A percentile compares a stretch with the other conserved stretches of the same genome.
These are phyloP conservation scores for Melanomma pulvis-pyrius DNA, from an alignment of 495 filamentous ascomycete genomes.

Conservation along the genomic window DNA sequence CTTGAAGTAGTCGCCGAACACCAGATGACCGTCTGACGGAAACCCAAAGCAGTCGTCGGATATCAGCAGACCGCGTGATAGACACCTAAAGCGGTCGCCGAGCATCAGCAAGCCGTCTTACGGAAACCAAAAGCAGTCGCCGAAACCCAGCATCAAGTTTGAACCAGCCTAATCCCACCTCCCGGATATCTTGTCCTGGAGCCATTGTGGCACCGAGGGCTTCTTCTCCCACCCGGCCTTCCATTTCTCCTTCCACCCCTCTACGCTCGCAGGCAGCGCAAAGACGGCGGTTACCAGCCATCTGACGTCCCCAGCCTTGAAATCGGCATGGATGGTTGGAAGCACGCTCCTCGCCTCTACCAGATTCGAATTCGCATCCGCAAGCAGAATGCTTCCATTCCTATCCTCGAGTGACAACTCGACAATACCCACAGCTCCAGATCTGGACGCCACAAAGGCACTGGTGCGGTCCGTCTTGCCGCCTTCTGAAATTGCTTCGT, in stretches of 20 bases:
- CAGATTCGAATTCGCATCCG: conserved; percentile 78
- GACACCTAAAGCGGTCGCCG: neutral
- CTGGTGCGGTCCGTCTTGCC: conserved; percentile 54
- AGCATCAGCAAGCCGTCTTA: neutral
- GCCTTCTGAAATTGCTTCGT: conserved; percentile 59
- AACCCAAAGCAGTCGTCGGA: too few relatives aligned
- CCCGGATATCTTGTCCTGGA: conserved; percentile 29
- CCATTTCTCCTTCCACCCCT: conserved; percentile 36
- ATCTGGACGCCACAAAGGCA: conserved; percentile 65
- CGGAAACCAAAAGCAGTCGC: too few relatives aligned
- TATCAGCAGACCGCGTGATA: neutral
- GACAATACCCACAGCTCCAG: conserved; percentile 69
- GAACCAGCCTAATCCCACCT: conserved; percentile 24
- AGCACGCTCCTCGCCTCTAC: conserved; percentile 70
- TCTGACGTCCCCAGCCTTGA: conserved; percentile 44
- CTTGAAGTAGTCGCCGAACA: too few relatives aligned
- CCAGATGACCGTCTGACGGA: too few relatives aligned
- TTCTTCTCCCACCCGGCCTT: conserved; percentile 38
- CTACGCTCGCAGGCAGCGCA: conserved; percentile 36
- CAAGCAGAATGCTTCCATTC: conserved; percentile 64
- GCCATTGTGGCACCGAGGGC: conserved; percentile 31
- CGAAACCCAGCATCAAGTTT: too few relatives aligned
- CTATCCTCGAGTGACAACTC: conserved; percentile 55
- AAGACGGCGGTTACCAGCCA: conserved; percentile 59
- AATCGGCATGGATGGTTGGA: conserved; percentile 58